Evolutionary conservation across 441 rosid species (phyloP).

Genomic region (Eugenia klotzschiana): DNA sequence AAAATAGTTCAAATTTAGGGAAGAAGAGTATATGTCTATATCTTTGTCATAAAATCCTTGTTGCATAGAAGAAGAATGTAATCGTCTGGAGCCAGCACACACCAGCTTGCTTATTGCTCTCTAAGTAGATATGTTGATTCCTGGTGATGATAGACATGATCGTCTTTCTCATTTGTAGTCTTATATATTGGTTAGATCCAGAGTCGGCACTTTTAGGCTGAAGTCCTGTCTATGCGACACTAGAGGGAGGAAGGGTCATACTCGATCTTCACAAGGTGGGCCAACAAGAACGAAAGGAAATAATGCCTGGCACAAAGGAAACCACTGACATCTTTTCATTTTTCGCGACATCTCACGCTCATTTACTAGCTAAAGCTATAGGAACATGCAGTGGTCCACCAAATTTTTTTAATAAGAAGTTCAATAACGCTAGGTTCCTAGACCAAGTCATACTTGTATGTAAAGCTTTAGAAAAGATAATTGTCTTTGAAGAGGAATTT

Average conservation of each 20-base stretch:
- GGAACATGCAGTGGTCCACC: neutral
- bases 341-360: neutral
- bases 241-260: neutral
- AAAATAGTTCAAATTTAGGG: neutral
- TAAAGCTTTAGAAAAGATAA: neutral
- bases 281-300: neutral
- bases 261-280: neutral
- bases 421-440: neutral
- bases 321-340: neutral
- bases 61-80: neutral
- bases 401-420: neutral
- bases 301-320: neutral
- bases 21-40: neutral
- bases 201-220: neutral
- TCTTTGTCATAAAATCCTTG: neutral
- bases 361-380: neutral
- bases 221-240: neutral
- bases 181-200: neutral
- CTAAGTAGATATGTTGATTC: neutral
- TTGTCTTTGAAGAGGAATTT: neutral
- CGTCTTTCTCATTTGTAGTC: neutral
- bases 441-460: neutral
- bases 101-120: neutral
- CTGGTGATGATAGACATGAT: neutral
- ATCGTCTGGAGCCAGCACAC: neutral